phyloP scores from a whole-genome alignment of 441 rosid species.

The Theobroma grandiflorum region DNA sequence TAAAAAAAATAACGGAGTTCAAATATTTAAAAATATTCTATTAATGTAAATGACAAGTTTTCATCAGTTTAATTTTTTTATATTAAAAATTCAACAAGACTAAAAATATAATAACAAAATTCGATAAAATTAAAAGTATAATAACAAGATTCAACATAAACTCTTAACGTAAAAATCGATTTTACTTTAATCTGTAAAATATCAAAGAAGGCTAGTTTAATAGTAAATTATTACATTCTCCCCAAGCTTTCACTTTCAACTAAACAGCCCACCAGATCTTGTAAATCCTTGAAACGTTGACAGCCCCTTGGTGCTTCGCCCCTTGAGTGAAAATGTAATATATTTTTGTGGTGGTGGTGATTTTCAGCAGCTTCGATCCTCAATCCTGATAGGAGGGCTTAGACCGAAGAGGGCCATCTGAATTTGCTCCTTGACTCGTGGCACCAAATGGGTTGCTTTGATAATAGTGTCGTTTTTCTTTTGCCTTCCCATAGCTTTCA shows the following conservation, averaged over 20 bases:
- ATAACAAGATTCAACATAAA: too few species aligned
- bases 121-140: too few species aligned
- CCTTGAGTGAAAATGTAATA: background rate
- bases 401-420: background rate
- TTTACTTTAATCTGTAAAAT: background rate
- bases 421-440: constrained; percentile 3
- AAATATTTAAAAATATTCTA: too few species aligned
- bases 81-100: too few species aligned
- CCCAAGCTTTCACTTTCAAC: constrained; percentile 18
- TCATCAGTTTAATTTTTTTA: too few species aligned
- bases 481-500: background rate
- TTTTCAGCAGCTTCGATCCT: background rate
- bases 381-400: background rate
- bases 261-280: constrained; percentile 23
- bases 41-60: too few species aligned
- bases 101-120: too few species aligned
- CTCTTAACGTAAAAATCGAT: too few species aligned
- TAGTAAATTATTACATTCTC: background rate
- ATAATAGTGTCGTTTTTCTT: background rate
- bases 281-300: constrained; percentile 37
- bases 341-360: background rate
- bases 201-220: background rate
- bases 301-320: background rate
- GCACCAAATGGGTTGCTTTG: background rate
- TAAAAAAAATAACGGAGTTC: too few species aligned